Conservation (phyloP, 2,329 filamentous ascomycete species). For the Hypoxylon sp. region DNA sequence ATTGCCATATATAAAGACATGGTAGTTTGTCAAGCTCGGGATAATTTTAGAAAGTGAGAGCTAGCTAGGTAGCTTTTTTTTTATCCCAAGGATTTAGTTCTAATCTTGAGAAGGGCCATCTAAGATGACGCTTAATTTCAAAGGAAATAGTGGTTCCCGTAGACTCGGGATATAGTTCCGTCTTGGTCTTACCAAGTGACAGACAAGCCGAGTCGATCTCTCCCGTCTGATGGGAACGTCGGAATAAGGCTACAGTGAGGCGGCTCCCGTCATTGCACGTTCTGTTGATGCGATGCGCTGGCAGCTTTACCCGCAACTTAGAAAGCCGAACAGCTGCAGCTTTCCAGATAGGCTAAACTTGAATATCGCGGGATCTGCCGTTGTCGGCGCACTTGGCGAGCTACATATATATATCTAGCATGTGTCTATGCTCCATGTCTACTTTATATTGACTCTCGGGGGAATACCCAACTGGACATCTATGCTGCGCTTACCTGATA, state of each 20-base stretch:
- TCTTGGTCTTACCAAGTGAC: conserved; percentile 27
- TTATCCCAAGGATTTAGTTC: neutral
- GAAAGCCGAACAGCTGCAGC: conserved; percentile 32
- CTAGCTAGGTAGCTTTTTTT: conserved; percentile 11
- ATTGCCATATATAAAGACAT: conserved; percentile 5
- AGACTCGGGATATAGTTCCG: conserved; percentile 14
- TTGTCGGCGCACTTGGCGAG: conserved; percentile 21
- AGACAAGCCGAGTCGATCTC: conserved; percentile 9
- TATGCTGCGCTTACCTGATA: neutral
- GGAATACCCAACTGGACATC: conserved; percentile 13
- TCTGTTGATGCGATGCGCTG: conserved; percentile 31
- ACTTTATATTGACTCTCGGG: conserved; percentile 9
- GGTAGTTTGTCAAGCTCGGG: neutral
- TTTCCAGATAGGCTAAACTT: conserved; percentile 42
- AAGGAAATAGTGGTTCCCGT: conserved; percentile 22
- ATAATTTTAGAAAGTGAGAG: conserved; percentile 3
- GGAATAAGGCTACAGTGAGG: conserved; percentile 36
- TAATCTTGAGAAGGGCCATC: conserved; percentile 5
- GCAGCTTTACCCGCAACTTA: conserved; percentile 38
- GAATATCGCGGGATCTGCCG: conserved; percentile 37
- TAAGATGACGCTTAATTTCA: conserved; percentile 11
- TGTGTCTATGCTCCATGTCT: neutral
- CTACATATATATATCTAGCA: conserved; percentile 1
- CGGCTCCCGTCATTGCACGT: conserved; percentile 33
- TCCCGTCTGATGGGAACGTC: conserved; percentile 31